phyloP scores from a whole-genome alignment of 371 early-diverging fungal species.

The Mortierella sp. region DNA sequence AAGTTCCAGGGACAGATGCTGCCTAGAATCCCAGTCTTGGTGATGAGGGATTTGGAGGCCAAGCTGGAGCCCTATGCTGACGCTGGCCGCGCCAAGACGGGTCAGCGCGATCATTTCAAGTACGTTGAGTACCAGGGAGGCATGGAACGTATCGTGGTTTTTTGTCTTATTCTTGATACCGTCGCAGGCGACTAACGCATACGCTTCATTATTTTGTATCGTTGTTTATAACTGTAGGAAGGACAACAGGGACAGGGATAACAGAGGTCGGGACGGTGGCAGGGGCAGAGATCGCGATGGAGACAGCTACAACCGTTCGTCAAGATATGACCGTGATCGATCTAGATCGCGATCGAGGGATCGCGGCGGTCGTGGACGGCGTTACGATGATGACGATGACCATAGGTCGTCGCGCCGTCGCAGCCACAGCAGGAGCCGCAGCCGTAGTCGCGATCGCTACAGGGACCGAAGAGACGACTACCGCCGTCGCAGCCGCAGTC shows the following conservation, averaged over 20 bases:
- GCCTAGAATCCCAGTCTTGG: conserved; percentile 88
- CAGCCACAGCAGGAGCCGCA: conserved; percentile 41
- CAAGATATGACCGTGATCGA: conserved; percentile 45
- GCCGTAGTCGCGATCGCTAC: conserved; percentile 39
- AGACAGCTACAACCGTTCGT: conserved; percentile 49
- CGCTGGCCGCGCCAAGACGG: conserved; percentile 43
- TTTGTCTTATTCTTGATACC: no score
- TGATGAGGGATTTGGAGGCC: conserved; percentile 80
- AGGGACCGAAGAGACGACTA: conserved; percentile 38
- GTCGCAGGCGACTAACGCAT: not conserved
- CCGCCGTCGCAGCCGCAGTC: conserved; percentile 47
- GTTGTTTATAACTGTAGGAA: conserved; percentile 24
- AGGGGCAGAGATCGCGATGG: conserved; percentile 58
- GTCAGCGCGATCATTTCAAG: conserved; percentile 51
- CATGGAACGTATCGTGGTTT: not conserved
- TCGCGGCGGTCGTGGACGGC: conserved; percentile 25
- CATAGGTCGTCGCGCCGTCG: conserved; percentile 38
- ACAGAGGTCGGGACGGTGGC: conserved; percentile 40
- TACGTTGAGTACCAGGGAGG: not conserved
- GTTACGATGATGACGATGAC: conserved; percentile 32
- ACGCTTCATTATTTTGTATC: not conserved
- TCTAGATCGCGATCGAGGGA: conserved; percentile 34
- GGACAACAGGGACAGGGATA: conserved; percentile 43
- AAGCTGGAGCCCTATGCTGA: conserved; percentile 72
- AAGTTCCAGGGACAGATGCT: conserved; percentile 85